Base-by-base conservation (phyloP, 176 grass and related monocot species). In the Melocanna baccifera region DNA sequence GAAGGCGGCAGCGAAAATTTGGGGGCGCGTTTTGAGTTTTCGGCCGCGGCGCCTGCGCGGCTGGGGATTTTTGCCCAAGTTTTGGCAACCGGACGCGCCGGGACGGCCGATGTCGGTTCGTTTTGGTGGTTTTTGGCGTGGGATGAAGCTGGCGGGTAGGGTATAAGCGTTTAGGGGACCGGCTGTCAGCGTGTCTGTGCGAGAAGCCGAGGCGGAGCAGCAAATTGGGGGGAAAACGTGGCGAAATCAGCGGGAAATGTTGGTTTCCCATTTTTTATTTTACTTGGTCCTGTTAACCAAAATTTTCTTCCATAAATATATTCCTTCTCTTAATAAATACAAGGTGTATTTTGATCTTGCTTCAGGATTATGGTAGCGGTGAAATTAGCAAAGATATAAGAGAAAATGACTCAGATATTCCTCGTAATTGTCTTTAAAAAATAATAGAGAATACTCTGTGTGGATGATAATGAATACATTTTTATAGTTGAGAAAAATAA, bases 1-100 rank as follows among this genome's bases (percentile, higher is more conserved):
- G 39, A 32, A 58, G 79, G 84, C 88, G 88, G 79, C 73, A 65
- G 65, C 28, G 73, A 81, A 65, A 40, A 57, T 50, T 78, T 30
- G 22, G 75, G 73, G 47, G 15, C 32, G 56, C 20, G 34, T 36
- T 66, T 79, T 58, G 87, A 84, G 76, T 75, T 85, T 68, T 68
- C 50, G 51, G 61, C 29, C 58, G 63, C 26, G n/a, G 34, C 74
- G 56, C 63, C 39, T 26, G 72, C 23, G 52, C 40, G 78, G 63
- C 7, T 37, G 79, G 23, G 80, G 42, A 26, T 39, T 72, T 81
- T 22, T 29, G 56, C 52, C 70, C 48, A 67, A 45, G 26, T 73
- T 79, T 80, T 48, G 47, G 75, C 57, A 66, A 65, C 46, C 59
- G 51, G 56, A 67, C 46, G 56, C 80, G 53, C 42, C 32, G 1